Conservation (phyloP, 2,329 filamentous ascomycete genomes). For the Fusarium marasasianum region DNA sequence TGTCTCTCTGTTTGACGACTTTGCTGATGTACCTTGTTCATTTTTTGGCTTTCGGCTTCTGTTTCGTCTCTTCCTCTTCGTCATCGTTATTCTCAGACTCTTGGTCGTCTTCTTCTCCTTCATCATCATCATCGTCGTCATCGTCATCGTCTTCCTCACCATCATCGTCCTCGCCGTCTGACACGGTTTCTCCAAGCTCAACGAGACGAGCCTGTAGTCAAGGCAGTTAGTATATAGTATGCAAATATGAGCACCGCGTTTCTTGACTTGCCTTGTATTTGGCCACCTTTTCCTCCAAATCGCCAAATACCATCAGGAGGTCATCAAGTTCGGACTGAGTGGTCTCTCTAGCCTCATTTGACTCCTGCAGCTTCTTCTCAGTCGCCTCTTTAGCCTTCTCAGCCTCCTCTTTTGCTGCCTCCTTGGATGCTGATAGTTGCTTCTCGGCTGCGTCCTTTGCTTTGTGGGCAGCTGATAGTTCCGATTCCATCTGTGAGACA, state of each 20-base stretch:
- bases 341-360: slow-evolving; percentile 69
- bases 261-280: slow-evolving; percentile 73
- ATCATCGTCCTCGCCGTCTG: slow-evolving; percentile 78
- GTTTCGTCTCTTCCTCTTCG: slow-evolving; percentile 5
- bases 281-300: slow-evolving; percentile 79
- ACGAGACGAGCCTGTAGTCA: slow-evolving; percentile 64
- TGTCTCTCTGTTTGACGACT: not conserved
- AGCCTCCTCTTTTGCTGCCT: slow-evolving; percentile 58
- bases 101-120: slow-evolving; percentile 31
- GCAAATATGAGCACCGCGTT: not conserved
- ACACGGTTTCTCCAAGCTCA: slow-evolving; percentile 74
- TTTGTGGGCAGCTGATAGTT: slow-evolving; percentile 61
- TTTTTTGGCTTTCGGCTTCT: not conserved
- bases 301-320: slow-evolving; percentile 81
- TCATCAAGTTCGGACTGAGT: slow-evolving; percentile 82
- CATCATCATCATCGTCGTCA: slow-evolving; percentile 39
- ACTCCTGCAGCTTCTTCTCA: slow-evolving; percentile 45
- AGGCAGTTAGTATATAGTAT: slow-evolving; percentile 24
- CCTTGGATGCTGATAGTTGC: slow-evolving; percentile 58
- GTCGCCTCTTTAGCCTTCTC: slow-evolving; percentile 69
- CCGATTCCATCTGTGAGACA: slow-evolving; percentile 44
- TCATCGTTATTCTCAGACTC: slow-evolving; percentile 30
- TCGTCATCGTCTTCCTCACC: slow-evolving; percentile 62
- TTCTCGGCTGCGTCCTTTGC: slow-evolving; percentile 64
- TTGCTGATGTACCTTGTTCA: not conserved